These are phyloP conservation scores for Epichloe bromicola DNA, from an alignment of 2,329 filamentous ascomycete species.

Conservation along the genomic window DNA sequence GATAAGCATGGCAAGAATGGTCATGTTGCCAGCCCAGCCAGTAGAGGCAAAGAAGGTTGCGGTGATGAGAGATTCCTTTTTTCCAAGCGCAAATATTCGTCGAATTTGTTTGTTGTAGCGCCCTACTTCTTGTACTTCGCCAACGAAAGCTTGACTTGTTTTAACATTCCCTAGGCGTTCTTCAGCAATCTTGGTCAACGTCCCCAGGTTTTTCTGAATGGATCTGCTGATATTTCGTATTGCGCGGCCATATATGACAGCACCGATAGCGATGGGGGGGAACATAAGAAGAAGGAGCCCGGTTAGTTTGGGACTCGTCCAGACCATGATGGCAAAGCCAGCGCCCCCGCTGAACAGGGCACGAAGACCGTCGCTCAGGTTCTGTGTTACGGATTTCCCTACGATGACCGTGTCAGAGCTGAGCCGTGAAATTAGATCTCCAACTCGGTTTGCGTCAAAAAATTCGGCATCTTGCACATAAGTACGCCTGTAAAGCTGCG, in stretches of 20 bases:
- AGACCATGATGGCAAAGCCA: constrained; percentile 89
- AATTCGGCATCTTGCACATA: constrained; percentile 98
- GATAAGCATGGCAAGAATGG: constrained; percentile 79
- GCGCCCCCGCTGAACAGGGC: constrained; percentile 81
- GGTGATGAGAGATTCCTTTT: constrained; percentile 73
- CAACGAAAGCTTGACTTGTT: constrained; percentile 91
- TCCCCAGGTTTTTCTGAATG: constrained; percentile 88
- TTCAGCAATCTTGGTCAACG: constrained; percentile 92
- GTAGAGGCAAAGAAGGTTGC: constrained; percentile 82
- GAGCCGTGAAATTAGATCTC: constrained; percentile 88
- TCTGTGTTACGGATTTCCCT: constrained; percentile 96
- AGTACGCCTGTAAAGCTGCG: constrained; percentile 79
- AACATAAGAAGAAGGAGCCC: constrained; percentile 77
- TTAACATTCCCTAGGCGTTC: constrained; percentile 95
- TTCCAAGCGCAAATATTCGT: constrained; percentile 86
- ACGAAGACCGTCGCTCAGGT: constrained; percentile 88
- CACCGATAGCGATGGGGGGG: constrained; percentile 83
- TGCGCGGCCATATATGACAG: constrained; percentile 80
- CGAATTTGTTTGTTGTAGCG: constrained; percentile 89
- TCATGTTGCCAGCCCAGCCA: constrained; percentile 91
- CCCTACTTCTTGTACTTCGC: constrained; percentile 77
- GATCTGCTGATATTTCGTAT: constrained; percentile 82
- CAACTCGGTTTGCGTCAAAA: constrained; percentile 94
- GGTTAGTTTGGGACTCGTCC: constrained; percentile 82
- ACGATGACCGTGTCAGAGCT: constrained; percentile 96